Percentiles rank a stretch among this genome's conserved stretches.
These are phyloP conservation scores for Macrotyloma uniflorum DNA, from an alignment of 306 rosid genomes.

Conservation along the genomic window DNA sequence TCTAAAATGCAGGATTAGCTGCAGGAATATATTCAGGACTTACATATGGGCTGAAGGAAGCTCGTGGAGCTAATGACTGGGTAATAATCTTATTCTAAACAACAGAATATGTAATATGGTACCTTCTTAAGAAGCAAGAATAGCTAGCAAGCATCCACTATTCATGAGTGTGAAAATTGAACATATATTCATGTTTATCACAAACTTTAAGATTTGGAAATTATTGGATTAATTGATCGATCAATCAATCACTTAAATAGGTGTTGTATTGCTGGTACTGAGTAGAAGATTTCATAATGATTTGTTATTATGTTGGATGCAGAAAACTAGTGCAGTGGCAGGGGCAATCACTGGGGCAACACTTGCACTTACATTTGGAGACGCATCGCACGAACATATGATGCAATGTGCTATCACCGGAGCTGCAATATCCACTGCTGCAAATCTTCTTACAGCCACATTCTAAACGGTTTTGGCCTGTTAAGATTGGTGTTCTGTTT, in stretches of 20 bases:
- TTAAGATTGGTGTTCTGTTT: neutral
- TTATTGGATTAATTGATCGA: neutral
- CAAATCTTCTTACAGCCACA: no score
- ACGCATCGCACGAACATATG: slow-evolving; percentile 74
- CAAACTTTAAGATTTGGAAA: neutral
- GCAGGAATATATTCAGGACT: slow-evolving; percentile 90
- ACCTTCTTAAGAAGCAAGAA: no score
- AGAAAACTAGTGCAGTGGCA: slow-evolving; percentile 91
- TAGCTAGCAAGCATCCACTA: no score
- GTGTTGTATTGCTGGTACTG: neutral
- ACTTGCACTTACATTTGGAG: slow-evolving; percentile 34
- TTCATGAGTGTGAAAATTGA: no score
- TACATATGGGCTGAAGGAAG: slow-evolving; percentile 83
- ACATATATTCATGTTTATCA: neutral
- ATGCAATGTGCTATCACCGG: no score
- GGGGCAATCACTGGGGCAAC: slow-evolving; percentile 75
- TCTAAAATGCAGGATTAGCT: slow-evolving; percentile 63
- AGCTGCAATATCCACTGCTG: no score
- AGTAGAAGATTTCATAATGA: no score
- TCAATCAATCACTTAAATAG: neutral
- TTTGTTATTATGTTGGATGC: slow-evolving; percentile 41
- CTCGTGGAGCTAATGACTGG: slow-evolving; percentile 94
- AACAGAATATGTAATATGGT: no score
- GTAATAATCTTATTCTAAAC: slow-evolving; percentile 45
- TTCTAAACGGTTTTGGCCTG: no score